Percentiles rank a stretch among this genome's conserved stretches.
Evolutionary conservation across 345 rosid genomes (phyloP).

Genomic region (Gossypium turneri): DNA sequence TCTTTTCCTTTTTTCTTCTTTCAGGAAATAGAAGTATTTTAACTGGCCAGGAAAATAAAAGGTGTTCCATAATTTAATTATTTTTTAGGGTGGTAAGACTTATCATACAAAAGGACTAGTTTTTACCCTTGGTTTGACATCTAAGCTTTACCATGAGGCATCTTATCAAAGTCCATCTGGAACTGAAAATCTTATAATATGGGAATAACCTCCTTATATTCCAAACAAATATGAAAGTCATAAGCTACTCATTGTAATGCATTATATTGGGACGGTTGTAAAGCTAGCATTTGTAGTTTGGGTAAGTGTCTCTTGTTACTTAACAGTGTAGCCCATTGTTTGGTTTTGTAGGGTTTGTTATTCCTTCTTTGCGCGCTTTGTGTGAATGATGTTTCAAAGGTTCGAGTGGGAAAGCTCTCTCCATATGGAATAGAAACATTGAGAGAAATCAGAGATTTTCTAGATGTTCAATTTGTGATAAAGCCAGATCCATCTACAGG

Average conservation of each 20-base stretch:
- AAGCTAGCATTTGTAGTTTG: neutral
- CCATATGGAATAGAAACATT: conserved; percentile 77
- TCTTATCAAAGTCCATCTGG: neutral
- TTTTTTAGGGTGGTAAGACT: neutral
- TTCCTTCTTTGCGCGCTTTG: conserved; percentile 78
- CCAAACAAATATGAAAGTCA: neutral
- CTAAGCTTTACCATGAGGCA: neutral
- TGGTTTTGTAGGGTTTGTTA: conserved; percentile 52
- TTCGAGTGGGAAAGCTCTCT: conserved; percentile 79
- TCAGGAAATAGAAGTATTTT: neutral
- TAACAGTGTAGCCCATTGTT: neutral
- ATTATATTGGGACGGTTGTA: neutral
- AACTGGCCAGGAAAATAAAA: neutral
- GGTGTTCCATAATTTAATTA: neutral
- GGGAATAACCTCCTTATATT: neutral
- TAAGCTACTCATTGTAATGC: neutral
- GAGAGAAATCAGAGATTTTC: conserved; percentile 63
- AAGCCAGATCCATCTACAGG: conserved; percentile 66
- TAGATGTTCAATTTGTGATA: conserved; percentile 59
- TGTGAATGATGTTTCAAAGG: conserved; percentile 71
- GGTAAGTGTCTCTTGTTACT: neutral
- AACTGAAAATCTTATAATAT: neutral
- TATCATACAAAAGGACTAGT: neutral
- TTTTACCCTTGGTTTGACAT: neutral
- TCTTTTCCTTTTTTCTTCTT: neutral